Percentiles rank a stretch among this genome's conserved stretches.
phyloP scores from a whole-genome alignment of 225 moss, liverwort and hornwort species.

The Physcomitrium patens region DNA sequence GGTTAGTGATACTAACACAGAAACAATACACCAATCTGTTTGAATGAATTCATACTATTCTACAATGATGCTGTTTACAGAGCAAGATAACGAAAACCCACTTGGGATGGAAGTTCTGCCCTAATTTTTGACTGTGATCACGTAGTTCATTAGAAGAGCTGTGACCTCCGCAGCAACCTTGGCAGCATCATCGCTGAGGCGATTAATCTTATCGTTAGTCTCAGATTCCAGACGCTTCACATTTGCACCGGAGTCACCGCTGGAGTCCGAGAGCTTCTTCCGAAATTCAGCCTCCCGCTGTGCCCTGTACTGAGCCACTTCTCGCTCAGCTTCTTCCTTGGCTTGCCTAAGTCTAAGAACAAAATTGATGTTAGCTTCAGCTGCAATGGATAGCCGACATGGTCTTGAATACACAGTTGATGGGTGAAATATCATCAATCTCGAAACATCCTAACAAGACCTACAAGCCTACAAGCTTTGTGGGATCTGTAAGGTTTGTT shows the following conservation, averaged over 20 bases:
- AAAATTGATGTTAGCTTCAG: not conserved
- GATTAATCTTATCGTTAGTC: conserved; percentile 80
- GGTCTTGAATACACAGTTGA: no score
- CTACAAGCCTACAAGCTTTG: no score
- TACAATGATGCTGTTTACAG: not conserved
- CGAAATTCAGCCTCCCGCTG: conserved; percentile 88
- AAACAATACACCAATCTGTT: conserved; percentile 1
- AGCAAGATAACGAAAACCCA: not conserved
- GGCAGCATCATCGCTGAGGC: conserved; percentile 70
- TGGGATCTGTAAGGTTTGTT: no score
- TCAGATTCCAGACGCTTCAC: conserved; percentile 83
- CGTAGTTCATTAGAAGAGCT: conserved; percentile 77
- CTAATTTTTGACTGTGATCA: conserved; percentile 70
- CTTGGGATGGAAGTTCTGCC: conserved; percentile 4
- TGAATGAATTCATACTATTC: not conserved
- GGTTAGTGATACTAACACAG: conserved; percentile 21
- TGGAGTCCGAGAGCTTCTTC: conserved; percentile 82
- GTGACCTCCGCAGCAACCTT: conserved; percentile 77
- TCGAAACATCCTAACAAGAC: no score
- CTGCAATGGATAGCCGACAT: not conserved
- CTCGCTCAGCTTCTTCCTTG: conserved; percentile 95
- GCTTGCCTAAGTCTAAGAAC: conserved; percentile 82
- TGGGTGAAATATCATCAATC: no score
- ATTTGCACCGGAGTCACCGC: conserved; percentile 84
- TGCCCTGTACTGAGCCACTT: conserved; percentile 82